Evolutionary conservation across 2,329 filamentous ascomycete species (phyloP), one percentile per base, ranked within the genome.

Genomic region (Aspergillus pseudotamarii): DNA sequence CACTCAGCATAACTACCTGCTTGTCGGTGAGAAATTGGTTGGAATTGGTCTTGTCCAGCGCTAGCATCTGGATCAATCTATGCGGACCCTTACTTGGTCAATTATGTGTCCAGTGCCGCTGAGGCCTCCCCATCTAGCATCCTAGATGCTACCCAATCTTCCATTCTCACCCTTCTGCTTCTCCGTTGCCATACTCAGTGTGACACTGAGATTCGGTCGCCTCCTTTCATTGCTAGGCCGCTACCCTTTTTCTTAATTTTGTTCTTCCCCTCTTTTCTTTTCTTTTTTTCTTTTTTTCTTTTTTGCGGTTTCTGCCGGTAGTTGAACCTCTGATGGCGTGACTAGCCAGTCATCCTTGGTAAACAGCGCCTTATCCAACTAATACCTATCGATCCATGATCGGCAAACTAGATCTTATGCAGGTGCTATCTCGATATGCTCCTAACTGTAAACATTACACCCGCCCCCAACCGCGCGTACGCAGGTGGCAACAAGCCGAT

Each of bases 321-420:
- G 4, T 11, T 54, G n/a, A 19, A 8, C 21, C 12, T 16, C 16
- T 36, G 51, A 36, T 34, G 21, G 14, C 28, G 32, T 32, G 51
- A 54, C 19, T 32, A 9, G 30, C 12, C n/a, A 54, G 23, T 21
- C 4, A 26, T 16, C 28, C 28, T 30, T 10, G 16, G 26, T 30
- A 12, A 36, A 36, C 2, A 36, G 14, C 9, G 11, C 10, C 8
- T 36, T 36, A 16, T 19, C 9, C 9, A 26, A 5, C 30, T 14
- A 54, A 54, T 21, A 19, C n/a, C 51, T 12, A 54, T 36, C 21
- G 51, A 54, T 54, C n/a, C 32, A 54, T 3, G 51, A 54, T 54
- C 51, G 51, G 51, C 51, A 36, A 54, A 54, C 51, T 54, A 36
- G 36, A 54, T 36, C 51, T 54, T 30, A 54, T 21, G 11, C 51